phyloP scores from a whole-genome alignment of 225 moss, liverwort and hornwort species.

The Pseudisothecium myosuroides region DNA sequence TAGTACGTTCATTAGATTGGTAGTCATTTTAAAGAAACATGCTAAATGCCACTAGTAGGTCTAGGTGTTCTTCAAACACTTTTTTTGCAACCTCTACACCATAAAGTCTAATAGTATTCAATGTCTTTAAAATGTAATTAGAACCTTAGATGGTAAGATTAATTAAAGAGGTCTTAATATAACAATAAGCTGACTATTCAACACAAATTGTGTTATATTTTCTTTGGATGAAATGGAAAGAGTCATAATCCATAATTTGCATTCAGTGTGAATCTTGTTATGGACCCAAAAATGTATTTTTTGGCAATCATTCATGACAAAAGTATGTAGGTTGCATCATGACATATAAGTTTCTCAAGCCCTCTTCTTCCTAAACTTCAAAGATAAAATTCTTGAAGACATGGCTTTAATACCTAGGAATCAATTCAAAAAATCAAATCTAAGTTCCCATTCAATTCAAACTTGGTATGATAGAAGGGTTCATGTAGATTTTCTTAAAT shows the following conservation, averaged over 20 bases:
- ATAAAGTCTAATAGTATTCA: not conserved
- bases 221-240: not conserved
- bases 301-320: not conserved
- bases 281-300: not conserved
- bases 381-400: not conserved
- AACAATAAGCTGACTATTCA: not conserved
- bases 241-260: not conserved
- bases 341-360: not conserved
- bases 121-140: not conserved
- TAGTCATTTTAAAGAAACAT: not conserved
- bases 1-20: accelerated
- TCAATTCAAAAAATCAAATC: not conserved
- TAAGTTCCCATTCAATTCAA: not conserved
- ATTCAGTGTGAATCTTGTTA: not conserved
- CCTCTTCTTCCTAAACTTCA: not conserved
- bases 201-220: not conserved
- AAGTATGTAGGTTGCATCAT: not conserved
- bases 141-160: not conserved
- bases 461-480: not conserved
- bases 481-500: not conserved
- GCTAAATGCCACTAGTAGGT: not conserved
- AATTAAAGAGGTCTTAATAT: not conserved
- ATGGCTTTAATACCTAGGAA: not conserved
- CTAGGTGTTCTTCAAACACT: not conserved
- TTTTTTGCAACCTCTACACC: accelerated